Evolutionary conservation across 306 rosid species (phyloP).

Genomic region (Prunus persica): Prunus_persica_NCBIv2 NC_034011.1:2105001-2105500

Average conservation of each 20-base stretch:
- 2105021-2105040: neutral
- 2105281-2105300: slow-evolving; percentile 92
- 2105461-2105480: slow-evolving; percentile 88
- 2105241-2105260: slow-evolving; percentile 92
- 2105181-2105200: slow-evolving; percentile 98
- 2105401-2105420: slow-evolving; percentile 75
- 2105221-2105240: slow-evolving; percentile 96
- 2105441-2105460: slow-evolving; percentile 81
- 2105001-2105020: neutral
- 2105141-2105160: neutral
- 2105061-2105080: neutral
- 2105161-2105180: slow-evolving; percentile 27
- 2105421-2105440: slow-evolving; percentile 93
- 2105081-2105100: neutral
- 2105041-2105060: neutral
- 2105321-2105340: slow-evolving; percentile 91
- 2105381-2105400: slow-evolving; percentile 92
- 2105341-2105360: slow-evolving; percentile 99
- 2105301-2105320: slow-evolving; percentile 96
- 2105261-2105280: slow-evolving; percentile 75
- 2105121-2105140: neutral
- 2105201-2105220: slow-evolving; percentile 88
- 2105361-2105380: slow-evolving; percentile 98
- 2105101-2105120: neutral
- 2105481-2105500: slow-evolving; percentile 91